Evolutionary conservation across 805 yeast species (phyloP), one percentile per base, ranked within the genome.

Genomic region (Candida glaebosa): DNA sequence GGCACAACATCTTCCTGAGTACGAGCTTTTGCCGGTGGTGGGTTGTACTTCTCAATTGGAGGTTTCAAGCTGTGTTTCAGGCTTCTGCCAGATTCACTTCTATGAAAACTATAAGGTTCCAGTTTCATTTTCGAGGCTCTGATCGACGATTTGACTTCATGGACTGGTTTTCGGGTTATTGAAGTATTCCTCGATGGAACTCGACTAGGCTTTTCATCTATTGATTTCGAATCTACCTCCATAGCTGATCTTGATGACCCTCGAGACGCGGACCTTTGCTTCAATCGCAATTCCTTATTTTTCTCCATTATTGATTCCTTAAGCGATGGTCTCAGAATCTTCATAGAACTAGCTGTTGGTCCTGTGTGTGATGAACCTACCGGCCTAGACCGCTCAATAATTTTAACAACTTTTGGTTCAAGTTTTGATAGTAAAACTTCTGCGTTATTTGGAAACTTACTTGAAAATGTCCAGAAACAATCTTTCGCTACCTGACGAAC

Each of bases 401-500:
- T 87, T 49, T 75, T 82, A 37, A 71, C 69, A 1, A 73, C 69
- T 42, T 63, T 71, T 0, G 64, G 40, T 39, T 79, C 84, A 19
- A 78, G 49, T 28, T 56, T 64, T 8, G 53, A 34, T 14, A 70
- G 48, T 7, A 79, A 44, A 12, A 46, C 48, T 12, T 73, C 76
- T 0, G 81, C 84, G 10, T 67, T 63, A 0, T 60, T 53, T 0
- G 87, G 84, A 62, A 78, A 84, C 5, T 72, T 53, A 16, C 66
- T 69, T 49, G 72, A 73, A 41, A 79, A 74, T 10, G 76, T 67
- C 96, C 96, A 90, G 53, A 75, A 91, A 0, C 88, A 71, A 2
- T 70, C 66, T 56, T 96, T 75, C 67, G 83, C 85, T 0, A 79
- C 67, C 51, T 81, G 95, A 48, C 97, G 73, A 0, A 87, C 96